Evolutionary conservation across 805 yeast genomes (phyloP), one percentile per base, ranked within the genome.

Genomic region (Candida broadrunensis): DNA sequence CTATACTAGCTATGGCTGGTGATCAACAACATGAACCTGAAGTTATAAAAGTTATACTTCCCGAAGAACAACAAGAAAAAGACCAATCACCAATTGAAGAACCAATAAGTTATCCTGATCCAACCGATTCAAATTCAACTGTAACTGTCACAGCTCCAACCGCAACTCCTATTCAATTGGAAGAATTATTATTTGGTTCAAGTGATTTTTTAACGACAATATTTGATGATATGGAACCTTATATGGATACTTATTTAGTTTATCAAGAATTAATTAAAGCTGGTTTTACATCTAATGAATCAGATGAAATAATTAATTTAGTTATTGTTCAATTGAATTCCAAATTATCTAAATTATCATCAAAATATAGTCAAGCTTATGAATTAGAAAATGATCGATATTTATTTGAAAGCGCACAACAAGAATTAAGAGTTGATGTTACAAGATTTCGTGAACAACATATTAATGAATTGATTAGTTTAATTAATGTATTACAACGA

Each of bases 301-400:
- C 88, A 11, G 82, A 78, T 37, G 66, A 75, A 17, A 60, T 87
- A 4, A 70, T 87, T 56, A 63, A 67, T 12, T 56, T 80, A 33
- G 55, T 81, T 57, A 51, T 67, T 50, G 49, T 67, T 51, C 75
- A 69, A 47, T 56, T 70, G 47, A 70, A 70, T 45, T 41, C 60
- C n/a, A 70, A 70, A 46, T 55, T 70, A 35, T 48, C 65, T 19
- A 69, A 67, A 56, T 62, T 82, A 26, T 68, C 72, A 35, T 58
- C 63, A 4, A 69, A 67, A 42, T 78, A 75, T 56, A 63, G 77
- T 4, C 80, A 77, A 17, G 63, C 63, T 20, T 79, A 80, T 46
- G 96, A 88, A 50, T 65, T 88, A 13, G 96, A 90, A 47, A 91
- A 90, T 53, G 97, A 91, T 52, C 76, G 80, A 17, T 93, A 91